Base-by-base conservation (phyloP, 805 yeast genomes). In the Myxozyma geophila region DNA sequence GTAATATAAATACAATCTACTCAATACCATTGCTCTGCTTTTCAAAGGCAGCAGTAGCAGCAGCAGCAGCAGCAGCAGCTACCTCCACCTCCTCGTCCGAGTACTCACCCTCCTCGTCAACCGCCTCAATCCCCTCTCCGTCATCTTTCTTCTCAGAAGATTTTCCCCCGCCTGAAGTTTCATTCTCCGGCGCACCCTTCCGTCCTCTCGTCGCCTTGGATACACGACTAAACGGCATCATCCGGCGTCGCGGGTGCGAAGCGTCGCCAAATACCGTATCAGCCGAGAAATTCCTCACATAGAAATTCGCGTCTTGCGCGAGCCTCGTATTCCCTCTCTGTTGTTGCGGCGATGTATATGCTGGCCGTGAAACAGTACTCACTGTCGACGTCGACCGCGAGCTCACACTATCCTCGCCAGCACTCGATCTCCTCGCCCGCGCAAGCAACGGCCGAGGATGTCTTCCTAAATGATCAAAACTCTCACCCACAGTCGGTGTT, bases 41-140 rank as follows among this genome's bases (percentile, higher is more conserved):
- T 5, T 5, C 28, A 35, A 10, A 46, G 6, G 7, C 54, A 40
- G n/a, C 43, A 44, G 10, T 44, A 36, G 15, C 41, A 39, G 13
- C 21, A 21, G 28, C 28, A 5, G 28, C 28, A 5, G 28, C 28
- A 28, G 28, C 28, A 40, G 40, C 47, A 35, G 46, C 1, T 15
- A 23, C 63, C n/a, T 44, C 67, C 7, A 28, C 69, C 40, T 54
- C 69, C 15, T 54, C 60, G 21, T 68, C 70, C 10, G 54, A 61
- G 28, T 37, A 56, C 35, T 66, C 71, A 13, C 46, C 69, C 39
- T 56, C 71, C 60, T 59, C 67, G 36, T 58, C 67, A 15, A 55
- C 59, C 15, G 65, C 70, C 19, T 63, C 70, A 12, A 53, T 59
- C 6, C 37, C 59, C 17, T 56, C 54, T 12, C 44, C 54, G 9